Evolutionary conservation across 305 asterid species (phyloP), one percentile per base, ranked within the genome.

Genomic region (Fraxinus floribunda): DNA sequence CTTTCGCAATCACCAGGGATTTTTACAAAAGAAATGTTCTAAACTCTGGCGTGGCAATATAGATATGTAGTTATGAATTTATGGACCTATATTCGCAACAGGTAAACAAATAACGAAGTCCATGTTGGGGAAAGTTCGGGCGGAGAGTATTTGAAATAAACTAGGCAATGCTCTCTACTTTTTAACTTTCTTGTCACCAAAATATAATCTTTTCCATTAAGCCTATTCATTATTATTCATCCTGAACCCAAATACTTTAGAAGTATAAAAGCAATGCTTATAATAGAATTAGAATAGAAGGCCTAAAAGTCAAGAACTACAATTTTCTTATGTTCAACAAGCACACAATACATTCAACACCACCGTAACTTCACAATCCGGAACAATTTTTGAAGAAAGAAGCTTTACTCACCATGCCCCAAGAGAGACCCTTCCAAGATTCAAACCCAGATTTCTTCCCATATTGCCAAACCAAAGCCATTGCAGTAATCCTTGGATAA

Each of bases 341-440:
- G 34, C 41, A 44, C 20, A 68, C 3, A 78, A 60, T 10, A 77
- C 84, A 41, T 70, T 3, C 32, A 75, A 83, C 5, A 26, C 74
- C n/a, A 24, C 34, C 9, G 20, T 70, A 32, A 70, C 41, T 70
- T 70, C 74, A 26, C 20, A 26, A 66, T 8, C 20, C 8, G 0
- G 13, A 35, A 73, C n/a, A 30, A 29, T 70, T 30, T 32, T 70
- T 3, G 4, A 62, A 0, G 32, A 55, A 75, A 72, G 75, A 41
- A 82, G 84, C 39, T 57, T 9, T 78, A 81, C 88, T 89, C 85
- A 95, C 99, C 99, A 95, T 95, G 80, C 97, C 99, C 98, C 99
- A 95, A 24, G 98, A 92, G 35, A 95, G 97, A 77, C 98, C 99
- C 90, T 95, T 94, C 99, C 98, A 95, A 83, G 99, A 88, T 88